Evolutionary conservation across 1,284 basidiomycete genomes (phyloP), one percentile per base, ranked within the genome.

Genomic region (Cutaneotrichosporon dermatis): DNA sequence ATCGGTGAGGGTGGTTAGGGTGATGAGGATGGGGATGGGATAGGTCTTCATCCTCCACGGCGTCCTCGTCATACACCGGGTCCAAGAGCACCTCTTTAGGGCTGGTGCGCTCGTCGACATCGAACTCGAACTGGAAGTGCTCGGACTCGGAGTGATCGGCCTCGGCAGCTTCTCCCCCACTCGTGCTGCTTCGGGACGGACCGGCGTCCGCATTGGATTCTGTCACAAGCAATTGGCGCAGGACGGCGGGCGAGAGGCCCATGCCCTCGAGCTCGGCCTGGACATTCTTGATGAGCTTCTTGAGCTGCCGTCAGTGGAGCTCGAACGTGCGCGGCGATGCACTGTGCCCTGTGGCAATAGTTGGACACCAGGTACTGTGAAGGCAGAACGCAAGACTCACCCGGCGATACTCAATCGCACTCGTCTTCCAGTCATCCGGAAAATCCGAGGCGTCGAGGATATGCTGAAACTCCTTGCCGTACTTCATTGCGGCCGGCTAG

Each of bases 211-310:
- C 55, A 11, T 62, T 58, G 25, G 25, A 25, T 25, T 25, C 25
- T 7, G 74, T 69, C 4, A 81, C 79, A 15, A 83, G 74, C 8
- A 84, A 75, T 52, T 79, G 78, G 53, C 82, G 76, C n/a, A 86
- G 77, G 0, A 85, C 80, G 6, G 81, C 79, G 0, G 82, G 88
- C 50, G 83, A 84, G 4, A 95, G 80, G 7, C 92, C 93, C 54
- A 94, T 81, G 6, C 84, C 82, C 7, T 85, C 82, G 37, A 98
- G 85, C 76, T 98, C 93, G 13, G 81, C 79, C 0, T 89, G 90
- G 50, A 94, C 86, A 73, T 88, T 84, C 69, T 92, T 91, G 72
- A 98, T 92, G 54, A 96, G 82, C 71, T 92, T 93, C 79, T 98
- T 97, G 65, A 98, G 86, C 88, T 92, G 70, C 11, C 15, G 54